Percentiles rank a stretch among this genome's conserved stretches.
Conservation (phyloP, 805 yeast genomes). For the Ogataea neopini region DNA sequence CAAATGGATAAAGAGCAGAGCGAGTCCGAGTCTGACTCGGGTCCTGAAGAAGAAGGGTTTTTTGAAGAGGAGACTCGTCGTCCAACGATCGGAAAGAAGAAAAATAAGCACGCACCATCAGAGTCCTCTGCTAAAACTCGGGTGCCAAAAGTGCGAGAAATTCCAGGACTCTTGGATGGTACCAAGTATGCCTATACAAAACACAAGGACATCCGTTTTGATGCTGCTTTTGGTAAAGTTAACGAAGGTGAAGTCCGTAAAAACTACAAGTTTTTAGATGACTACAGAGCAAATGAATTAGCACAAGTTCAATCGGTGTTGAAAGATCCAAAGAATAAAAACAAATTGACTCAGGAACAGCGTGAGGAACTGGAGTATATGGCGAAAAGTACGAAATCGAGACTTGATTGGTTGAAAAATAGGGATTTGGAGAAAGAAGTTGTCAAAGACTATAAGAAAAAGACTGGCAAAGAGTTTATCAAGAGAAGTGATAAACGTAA, state of each 20-base stretch:
- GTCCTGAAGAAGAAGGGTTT: constrained; percentile 32
- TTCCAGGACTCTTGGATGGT: constrained; percentile 59
- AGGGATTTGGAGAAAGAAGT: constrained; percentile 75
- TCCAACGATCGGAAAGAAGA: constrained; percentile 33
- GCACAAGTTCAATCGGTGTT: constrained; percentile 55
- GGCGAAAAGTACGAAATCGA: constrained; percentile 65
- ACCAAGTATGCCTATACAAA: constrained; percentile 41
- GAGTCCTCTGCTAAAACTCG: constrained; percentile 74
- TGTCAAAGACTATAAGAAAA: constrained; percentile 56
- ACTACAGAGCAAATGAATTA: constrained; percentile 77
- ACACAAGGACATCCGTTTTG: constrained; percentile 85
- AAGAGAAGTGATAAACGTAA: constrained; percentile 72
- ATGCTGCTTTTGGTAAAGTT: constrained; percentile 84
- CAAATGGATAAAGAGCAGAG: constrained; percentile 18
- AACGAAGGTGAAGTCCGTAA: constrained; percentile 66
- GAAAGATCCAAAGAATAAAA: constrained; percentile 51
- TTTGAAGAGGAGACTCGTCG: constrained; percentile 39
- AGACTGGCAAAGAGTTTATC: constrained; percentile 57
- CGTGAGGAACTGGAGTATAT: constrained; percentile 52
- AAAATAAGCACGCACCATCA: constrained; percentile 83
- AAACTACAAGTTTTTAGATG: constrained; percentile 83
- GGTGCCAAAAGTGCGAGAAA: constrained; percentile 68
- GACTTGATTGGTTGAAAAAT: constrained; percentile 66
- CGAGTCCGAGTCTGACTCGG: constrained; percentile 23
- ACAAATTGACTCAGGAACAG: constrained; percentile 45